Base-by-base conservation (phyloP, 306 rosid species). In the Pterocarpus macrocarpus region DNA sequence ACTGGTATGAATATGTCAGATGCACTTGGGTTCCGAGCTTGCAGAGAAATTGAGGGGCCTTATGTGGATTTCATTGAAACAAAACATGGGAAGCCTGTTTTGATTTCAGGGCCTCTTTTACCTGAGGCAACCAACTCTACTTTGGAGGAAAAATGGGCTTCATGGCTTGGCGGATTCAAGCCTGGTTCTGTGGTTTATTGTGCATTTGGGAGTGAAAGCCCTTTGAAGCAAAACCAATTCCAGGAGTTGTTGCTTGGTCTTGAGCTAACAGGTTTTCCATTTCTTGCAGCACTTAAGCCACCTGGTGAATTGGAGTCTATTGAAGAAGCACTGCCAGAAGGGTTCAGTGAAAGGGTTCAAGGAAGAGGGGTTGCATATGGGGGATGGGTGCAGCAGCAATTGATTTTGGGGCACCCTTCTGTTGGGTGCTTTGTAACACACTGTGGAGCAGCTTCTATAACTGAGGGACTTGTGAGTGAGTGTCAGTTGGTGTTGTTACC, bases 401-500 rank as follows among this genome's bases (percentile, higher is more conserved):
- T 80, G 45, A 84, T 90, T 45, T 30, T 92, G 55, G 83, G 33
- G 41, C 92, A 92, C 53, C 79, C 90, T 5, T 87, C 88, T 11
- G 78, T 90, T 12, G 97, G 94, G 14, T 92, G 94, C 85, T 90
- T 90, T 53, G 78, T 92, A 32, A 91, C 94, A 6, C 97, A 91
- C n/a, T 88, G 92, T 44, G 97, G 94, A 2, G 73, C 90, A 0
- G 92, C 87, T 75, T 87, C 91, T 2, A 16, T 88, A 4, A 62
- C 82, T 0, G 92, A 92, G 83, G 91, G 71, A 8, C 28, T 88
- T 33, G 65, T 87, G 69, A 88, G 33, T 7, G 16, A 59, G 33
- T 90, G 91, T 32, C 91, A 84, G 64, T 12, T 90, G 65, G 97
- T 91, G 47, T 22, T 91, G 47, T 2, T 90, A 0, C 94, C 97